Base-by-base conservation (phyloP, 2,329 filamentous ascomycete genomes). In the Scedosporium dehoogii region DNA sequence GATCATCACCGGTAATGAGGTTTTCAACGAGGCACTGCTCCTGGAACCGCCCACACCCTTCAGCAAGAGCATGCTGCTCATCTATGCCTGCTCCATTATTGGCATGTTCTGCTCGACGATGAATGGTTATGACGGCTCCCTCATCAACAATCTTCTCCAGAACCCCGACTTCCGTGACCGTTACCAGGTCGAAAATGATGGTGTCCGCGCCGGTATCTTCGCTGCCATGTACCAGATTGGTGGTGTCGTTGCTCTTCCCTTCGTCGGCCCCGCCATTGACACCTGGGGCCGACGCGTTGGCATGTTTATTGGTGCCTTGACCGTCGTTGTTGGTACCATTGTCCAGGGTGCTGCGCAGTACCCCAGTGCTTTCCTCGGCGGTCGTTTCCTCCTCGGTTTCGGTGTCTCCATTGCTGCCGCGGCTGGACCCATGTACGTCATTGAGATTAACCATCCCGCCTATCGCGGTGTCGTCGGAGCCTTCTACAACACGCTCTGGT, bases 381-480 rank as follows among this genome's bases (percentile, higher is more conserved):
- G 81, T 5, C 75, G 81, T 25, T 83, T 84, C 68, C 67, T 83
- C 25, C 75, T 84, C 21, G 81, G 81, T 6, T 81, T 83, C 63
- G 85, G 85, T 46, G 83, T 85, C 51, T 78, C 81, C 2, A 83
- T 88, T 63, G 80, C 81, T 3, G 79, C 81, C 4, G 79, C 82
- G 3, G 83, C 84, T 4, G 85, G 81, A 1, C 85, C 85, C 1
- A 80, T 83, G n/a, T 87, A 86, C 68, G 81, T 82, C 16, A 81
- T 84, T 55, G 86, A 89, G 70, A 77, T 86, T 62, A 79, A 83
- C 1, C 85, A 88, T 67, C 85, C 86, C 0, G 79, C 81, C 2
- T 85, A 84, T 70, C 79, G 86, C 64, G 85, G 84, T 48, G 76
- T 84, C 23, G 75, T 86, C 66, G 85, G 84, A 0, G 86, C 83